Conservation (phyloP, 441 rosid species). For the Jatropha multifida region DNA sequence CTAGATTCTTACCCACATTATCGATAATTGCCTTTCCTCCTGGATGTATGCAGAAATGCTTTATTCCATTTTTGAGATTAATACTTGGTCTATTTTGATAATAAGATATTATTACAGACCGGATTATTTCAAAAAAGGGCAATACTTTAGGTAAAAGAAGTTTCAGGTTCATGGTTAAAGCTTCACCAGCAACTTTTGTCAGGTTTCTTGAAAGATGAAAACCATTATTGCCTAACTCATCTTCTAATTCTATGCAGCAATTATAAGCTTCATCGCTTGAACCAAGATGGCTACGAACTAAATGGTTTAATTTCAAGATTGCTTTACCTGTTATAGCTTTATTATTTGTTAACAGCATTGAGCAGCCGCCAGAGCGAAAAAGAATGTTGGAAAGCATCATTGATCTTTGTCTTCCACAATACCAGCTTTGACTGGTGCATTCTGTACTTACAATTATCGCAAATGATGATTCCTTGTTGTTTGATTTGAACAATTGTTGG, state of each 20-base stretch:
- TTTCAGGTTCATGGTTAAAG: constrained; percentile 44
- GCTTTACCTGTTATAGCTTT: constrained; percentile 35
- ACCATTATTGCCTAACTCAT: constrained; percentile 48
- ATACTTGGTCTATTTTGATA: too few relatives aligned
- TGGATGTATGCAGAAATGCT: constrained; percentile 75
- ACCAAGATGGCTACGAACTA: constrained; percentile 50
- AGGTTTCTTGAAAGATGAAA: constrained; percentile 45
- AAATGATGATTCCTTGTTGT: constrained; percentile 22
- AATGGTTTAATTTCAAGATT: constrained; percentile 38
- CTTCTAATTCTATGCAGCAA: constrained; percentile 54
- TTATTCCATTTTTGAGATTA: constrained; percentile 56
- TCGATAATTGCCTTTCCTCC: constrained; percentile 78
- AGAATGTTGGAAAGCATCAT: constrained; percentile 71
- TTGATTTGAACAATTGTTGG: constrained; percentile 40
- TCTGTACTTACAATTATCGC: constrained; percentile 70
- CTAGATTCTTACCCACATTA: constrained; percentile 45
- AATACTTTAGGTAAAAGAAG: constrained; percentile 50
- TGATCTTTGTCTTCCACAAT: constrained; percentile 58
- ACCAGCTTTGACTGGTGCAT: constrained; percentile 58
- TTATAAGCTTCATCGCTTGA: constrained; percentile 51
- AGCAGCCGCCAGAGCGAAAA: constrained; percentile 64
- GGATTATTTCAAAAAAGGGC: constrained; percentile 44
- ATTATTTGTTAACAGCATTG: constrained; percentile 57
- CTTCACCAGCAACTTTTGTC: constrained; percentile 48
- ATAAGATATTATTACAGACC: too few relatives aligned